Evolutionary conservation across 495 filamentous ascomycete species (phyloP), one percentile per base, ranked within the genome.

Genomic region (Neurospora sp.): DNA sequence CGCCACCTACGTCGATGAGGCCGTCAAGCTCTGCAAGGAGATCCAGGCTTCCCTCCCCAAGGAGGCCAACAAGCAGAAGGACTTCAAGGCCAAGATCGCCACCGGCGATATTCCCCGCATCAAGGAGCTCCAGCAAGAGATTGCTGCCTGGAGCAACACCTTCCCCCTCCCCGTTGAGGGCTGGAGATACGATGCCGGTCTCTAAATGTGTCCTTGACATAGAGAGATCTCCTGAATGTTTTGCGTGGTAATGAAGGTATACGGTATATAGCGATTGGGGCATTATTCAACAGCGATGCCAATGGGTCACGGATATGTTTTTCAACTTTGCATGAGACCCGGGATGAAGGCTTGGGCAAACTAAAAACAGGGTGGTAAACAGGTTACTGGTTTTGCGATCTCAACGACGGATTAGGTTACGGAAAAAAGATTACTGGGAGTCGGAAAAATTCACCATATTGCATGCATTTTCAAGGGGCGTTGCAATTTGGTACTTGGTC

Each of bases 11-110:
- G 97, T 99, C 74, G 93, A 96, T 78, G 88, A 90, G 78, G 83
- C 88, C 81, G 91, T 97, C 84, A 90, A 88, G 82, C 85, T 96
- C 76, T 92, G 91, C 88, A 92, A 92, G 87, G 87, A 92, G 76
- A 86, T 97, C 74, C 96, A 99, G 86, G 85, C 80, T 69, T 84
- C 86, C 73, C 87, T 99, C 10, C 96, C 96, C 75, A 98, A 97
- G 89, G 92, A 94, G 82, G 93, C 92, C 74, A 99, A 99, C 88
- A 97, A 95, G 89, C 92, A 94, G 78, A 98, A 98, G 90, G 96
- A 99, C 87, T 99, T 99, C 91, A 95, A 94, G 86, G 90, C 91
- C 78, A 94, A 93, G 88, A 92, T 97, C 71, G 88, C 92, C 70
- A 85, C 85, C 73, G 94, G 93, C 69, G 88, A 91, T 76, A 88